Evolutionary conservation across 495 filamentous ascomycete genomes (phyloP).

Genomic region (Hypoxylon perforatum): DNA sequence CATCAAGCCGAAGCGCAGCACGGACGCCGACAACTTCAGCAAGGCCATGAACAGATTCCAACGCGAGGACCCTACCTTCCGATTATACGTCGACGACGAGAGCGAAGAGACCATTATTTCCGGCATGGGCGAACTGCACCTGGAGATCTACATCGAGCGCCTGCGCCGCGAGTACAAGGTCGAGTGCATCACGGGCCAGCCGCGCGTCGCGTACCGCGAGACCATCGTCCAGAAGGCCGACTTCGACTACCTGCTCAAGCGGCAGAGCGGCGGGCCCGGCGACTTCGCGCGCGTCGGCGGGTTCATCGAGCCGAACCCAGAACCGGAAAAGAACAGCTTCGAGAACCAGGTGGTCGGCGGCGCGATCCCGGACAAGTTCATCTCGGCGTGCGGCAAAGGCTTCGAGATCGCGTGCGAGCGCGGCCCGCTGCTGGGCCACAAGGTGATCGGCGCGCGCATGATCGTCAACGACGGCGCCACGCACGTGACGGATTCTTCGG

Average conservation of each 20-base stretch:
- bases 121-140: slow-evolving; percentile 97
- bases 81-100: slow-evolving; percentile 90
- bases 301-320: slow-evolving; percentile 86
- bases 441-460: slow-evolving; percentile 89
- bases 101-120: slow-evolving; percentile 96
- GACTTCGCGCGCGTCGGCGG: slow-evolving; percentile 95
- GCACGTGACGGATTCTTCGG: slow-evolving; percentile 97
- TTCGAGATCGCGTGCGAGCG: slow-evolving; percentile 86
- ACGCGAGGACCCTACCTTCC: slow-evolving; percentile 97
- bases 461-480: slow-evolving; percentile 96
- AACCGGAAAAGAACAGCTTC: slow-evolving; percentile 81
- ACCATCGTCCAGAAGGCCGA: slow-evolving; percentile 80
- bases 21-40: slow-evolving; percentile 92
- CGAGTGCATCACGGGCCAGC: slow-evolving; percentile 93
- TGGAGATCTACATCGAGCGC: slow-evolving; percentile 98
- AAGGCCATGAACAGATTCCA: slow-evolving; percentile 99
- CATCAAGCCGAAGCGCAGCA: slow-evolving; percentile 95
- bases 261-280: slow-evolving; percentile 95
- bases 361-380: slow-evolving; percentile 93
- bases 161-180: slow-evolving; percentile 98
- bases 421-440: slow-evolving; percentile 93
- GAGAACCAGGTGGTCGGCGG: slow-evolving; percentile 89
- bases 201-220: slow-evolving; percentile 97
- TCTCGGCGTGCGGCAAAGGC: slow-evolving; percentile 95
- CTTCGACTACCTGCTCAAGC: slow-evolving; percentile 95